phyloP scores from a whole-genome alignment of 2,329 filamentous ascomycete genomes.

The Alternaria arborescens region DNA sequence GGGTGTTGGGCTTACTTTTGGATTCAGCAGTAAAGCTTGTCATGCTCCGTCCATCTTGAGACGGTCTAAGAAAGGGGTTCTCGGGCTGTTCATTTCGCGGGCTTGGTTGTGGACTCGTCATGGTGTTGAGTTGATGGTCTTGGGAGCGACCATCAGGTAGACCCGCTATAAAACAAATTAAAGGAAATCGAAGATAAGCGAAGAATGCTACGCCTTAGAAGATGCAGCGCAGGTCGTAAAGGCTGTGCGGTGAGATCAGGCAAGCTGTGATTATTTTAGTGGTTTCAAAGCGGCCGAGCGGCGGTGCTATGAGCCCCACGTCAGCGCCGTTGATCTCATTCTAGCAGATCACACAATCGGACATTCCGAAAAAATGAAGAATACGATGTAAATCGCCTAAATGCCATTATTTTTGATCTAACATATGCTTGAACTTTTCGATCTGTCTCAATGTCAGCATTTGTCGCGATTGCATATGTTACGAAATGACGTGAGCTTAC shows the following conservation, averaged over 20 bases:
- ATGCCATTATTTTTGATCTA: conserved; percentile 37
- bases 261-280: conserved; percentile 8
- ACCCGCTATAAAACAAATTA: neutral
- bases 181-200: neutral
- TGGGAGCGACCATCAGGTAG: neutral
- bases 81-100: neutral
- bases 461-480: conserved; percentile 12
- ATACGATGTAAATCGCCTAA: neutral
- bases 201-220: neutral
- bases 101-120: conserved; percentile 7
- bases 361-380: neutral
- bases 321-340: conserved; percentile 2
- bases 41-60: conserved; percentile 7
- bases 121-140: neutral
- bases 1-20: conserved; percentile 3
- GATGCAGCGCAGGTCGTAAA: conserved; percentile 4
- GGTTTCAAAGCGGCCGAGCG: conserved; percentile 8
- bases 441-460: conserved; percentile 49
- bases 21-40: conserved; percentile 1
- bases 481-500: conserved; percentile 57
- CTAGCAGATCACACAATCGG: neutral
- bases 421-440: conserved; percentile 64
- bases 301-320: conserved; percentile 7
- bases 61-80: conserved; percentile 14
- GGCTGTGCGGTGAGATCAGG: conserved; percentile 5